These are phyloP conservation scores for Petasospora fabianii DNA, from an alignment of 1,139 yeast species.

Conservation along the genomic window DNA sequence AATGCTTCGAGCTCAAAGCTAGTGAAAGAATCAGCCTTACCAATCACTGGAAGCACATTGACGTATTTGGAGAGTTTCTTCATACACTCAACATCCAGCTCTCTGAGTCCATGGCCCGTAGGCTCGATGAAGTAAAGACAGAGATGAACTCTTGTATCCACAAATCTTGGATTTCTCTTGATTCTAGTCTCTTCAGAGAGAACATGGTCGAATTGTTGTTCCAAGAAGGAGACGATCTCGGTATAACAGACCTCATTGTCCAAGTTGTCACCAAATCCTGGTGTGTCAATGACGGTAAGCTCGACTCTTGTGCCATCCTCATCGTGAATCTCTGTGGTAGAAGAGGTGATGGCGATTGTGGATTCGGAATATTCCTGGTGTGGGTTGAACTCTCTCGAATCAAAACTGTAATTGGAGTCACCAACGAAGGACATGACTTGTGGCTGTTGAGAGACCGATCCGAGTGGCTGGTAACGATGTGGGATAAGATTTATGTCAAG, in stretches of 20 bases:
- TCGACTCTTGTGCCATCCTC: slow-evolving; percentile 58
- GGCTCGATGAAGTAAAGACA: slow-evolving; percentile 69
- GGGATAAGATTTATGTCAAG: slow-evolving; percentile 57
- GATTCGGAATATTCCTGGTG: slow-evolving; percentile 12
- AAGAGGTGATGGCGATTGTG: slow-evolving; percentile 59
- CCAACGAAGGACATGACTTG: slow-evolving; percentile 33
- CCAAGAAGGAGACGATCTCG: slow-evolving; percentile 71
- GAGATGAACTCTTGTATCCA: slow-evolving; percentile 73
- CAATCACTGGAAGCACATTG: slow-evolving; percentile 66
- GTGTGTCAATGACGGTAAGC: slow-evolving; percentile 53
- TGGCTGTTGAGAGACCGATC: slow-evolving; percentile 25
- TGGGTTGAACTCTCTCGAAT: slow-evolving; percentile 38
- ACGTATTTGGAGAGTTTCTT: slow-evolving; percentile 65
- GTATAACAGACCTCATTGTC: slow-evolving; percentile 63
- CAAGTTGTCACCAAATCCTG: slow-evolving; percentile 63
- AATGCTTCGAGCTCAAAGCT: slow-evolving; percentile 50
- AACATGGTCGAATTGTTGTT: slow-evolving; percentile 79
- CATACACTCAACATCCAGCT: slow-evolving; percentile 66
- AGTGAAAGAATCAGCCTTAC: slow-evolving; percentile 70
- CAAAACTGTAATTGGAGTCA: slow-evolving; percentile 32
- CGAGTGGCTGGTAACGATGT: slow-evolving; percentile 47
- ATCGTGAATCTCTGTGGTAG: slow-evolving; percentile 55
- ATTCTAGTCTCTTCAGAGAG: slow-evolving; percentile 76
- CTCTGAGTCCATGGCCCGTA: slow-evolving; percentile 76
- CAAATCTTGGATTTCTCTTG: slow-evolving; percentile 74